phyloP scores from a whole-genome alignment of 202 grass and related monocot genomes.

The Panicum hallii region DNA sequence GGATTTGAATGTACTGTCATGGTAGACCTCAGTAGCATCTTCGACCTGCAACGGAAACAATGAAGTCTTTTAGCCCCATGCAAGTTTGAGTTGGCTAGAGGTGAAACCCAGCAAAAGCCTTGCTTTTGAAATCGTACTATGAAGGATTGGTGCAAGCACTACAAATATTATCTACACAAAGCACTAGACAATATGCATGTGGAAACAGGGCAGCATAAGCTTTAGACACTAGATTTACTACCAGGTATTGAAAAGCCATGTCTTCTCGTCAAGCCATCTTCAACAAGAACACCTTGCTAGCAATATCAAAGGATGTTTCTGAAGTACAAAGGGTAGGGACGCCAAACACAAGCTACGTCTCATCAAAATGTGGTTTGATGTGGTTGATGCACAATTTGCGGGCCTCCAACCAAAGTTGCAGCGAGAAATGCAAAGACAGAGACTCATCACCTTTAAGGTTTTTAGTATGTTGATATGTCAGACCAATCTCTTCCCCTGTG shows the following conservation, averaged over 20 bases:
- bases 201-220: background rate
- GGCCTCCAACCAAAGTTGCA: background rate
- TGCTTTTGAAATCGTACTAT: background rate
- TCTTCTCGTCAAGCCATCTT: background rate
- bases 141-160: slow-evolving; percentile 11
- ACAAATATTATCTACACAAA: slow-evolving; percentile 3
- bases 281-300: background rate
- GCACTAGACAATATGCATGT: slow-evolving; percentile 3
- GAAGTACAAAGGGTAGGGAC: background rate
- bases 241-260: background rate
- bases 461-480: slow-evolving; percentile 26
- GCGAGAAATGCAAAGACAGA: background rate
- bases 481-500: background rate
- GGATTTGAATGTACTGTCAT: slow-evolving; percentile 68
- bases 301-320: background rate
- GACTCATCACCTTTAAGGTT: slow-evolving; percentile 4
- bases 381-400: slow-evolving; percentile 3
- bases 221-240: background rate
- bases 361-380: slow-evolving; percentile 1
- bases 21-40: slow-evolving; percentile 77
- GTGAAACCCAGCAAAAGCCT: slow-evolving; percentile 2
- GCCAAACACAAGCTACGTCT: background rate
- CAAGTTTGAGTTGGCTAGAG: background rate
- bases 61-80: background rate
- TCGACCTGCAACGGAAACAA: slow-evolving; percentile 60